phyloP scores from a whole-genome alignment of 257 asterid genomes.

The Solanum phureja region DNA sequence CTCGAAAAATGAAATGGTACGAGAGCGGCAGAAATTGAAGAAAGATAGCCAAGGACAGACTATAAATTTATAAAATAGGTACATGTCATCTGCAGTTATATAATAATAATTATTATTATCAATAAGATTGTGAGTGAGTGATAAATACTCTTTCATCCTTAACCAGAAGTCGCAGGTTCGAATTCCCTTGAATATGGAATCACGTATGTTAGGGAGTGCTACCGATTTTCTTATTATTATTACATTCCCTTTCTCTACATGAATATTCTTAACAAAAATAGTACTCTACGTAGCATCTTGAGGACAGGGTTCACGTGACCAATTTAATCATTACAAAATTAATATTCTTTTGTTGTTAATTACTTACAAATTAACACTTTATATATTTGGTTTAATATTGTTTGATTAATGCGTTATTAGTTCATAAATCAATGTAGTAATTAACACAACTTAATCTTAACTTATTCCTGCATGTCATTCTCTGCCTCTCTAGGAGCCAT shows the following conservation, averaged over 20 bases:
- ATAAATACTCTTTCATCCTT: fast-evolving
- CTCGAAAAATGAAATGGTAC: no score
- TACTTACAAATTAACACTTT: background rate
- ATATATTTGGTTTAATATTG: no score
- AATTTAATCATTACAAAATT: background rate
- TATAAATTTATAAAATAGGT: background rate
- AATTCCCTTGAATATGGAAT: no score
- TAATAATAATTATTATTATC: no score
- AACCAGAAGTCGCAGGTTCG: fast-evolving
- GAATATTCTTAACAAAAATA: background rate
- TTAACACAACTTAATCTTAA: background rate
- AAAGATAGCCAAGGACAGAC: background rate
- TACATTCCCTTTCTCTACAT: background rate
- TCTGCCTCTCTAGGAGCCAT: background rate
- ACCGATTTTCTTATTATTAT: no score
- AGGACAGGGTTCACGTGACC: background rate
- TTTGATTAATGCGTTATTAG: background rate
- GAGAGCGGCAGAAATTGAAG: background rate
- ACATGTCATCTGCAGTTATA: background rate
- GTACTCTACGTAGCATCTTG: background rate
- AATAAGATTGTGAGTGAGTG: no score
- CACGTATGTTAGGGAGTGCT: no score
- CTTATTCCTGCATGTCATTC: background rate
- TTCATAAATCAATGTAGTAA: background rate
- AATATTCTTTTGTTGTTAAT: background rate